These are phyloP conservation scores for Pythium brassicae DNA, from an alignment of 352 stramenopile genomes.

Conservation along the genomic window DNA sequence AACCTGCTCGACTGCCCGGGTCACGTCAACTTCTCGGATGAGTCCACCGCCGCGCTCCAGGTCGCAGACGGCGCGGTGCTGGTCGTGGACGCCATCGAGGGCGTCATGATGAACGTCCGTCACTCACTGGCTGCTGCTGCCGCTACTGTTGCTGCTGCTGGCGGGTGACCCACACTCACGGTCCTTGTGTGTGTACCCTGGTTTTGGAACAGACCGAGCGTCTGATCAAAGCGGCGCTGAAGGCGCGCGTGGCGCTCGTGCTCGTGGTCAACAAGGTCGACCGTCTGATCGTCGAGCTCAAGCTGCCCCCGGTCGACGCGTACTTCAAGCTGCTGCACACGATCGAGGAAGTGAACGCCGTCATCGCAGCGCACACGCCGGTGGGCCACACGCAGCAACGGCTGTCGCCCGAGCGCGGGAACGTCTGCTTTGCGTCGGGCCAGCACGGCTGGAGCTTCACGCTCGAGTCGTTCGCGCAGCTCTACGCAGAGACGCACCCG, in stretches of 20 bases:
- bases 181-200: not conserved
- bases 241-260: slow-evolving; percentile 85
- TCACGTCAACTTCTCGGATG: slow-evolving; percentile 97
- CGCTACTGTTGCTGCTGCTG: no score
- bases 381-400: slow-evolving; percentile 38
- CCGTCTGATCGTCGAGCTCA: slow-evolving; percentile 98
- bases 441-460: slow-evolving; percentile 98
- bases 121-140: not conserved
- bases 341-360: slow-evolving; percentile 96
- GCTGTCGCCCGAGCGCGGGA: slow-evolving; percentile 92
- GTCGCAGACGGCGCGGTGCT: slow-evolving; percentile 93
- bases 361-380: slow-evolving; percentile 75
- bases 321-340: slow-evolving; percentile 98
- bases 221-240: slow-evolving; percentile 90
- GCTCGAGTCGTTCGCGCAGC: slow-evolving; percentile 92
- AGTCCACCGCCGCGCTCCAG: slow-evolving; percentile 91
- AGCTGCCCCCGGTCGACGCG: slow-evolving; percentile 95
- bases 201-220: slow-evolving; percentile 98
- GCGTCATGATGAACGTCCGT: slow-evolving; percentile 95
- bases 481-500: slow-evolving; percentile 71
- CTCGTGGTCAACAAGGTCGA: slow-evolving; percentile 98
- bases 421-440: slow-evolving; percentile 96
- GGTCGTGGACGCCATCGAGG: slow-evolving; percentile 97
- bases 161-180: not conserved
- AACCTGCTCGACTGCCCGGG: slow-evolving; percentile 97